Base-by-base conservation (phyloP, 1,284 basidiomycete genomes). In the Mycena citricolor region DNA sequence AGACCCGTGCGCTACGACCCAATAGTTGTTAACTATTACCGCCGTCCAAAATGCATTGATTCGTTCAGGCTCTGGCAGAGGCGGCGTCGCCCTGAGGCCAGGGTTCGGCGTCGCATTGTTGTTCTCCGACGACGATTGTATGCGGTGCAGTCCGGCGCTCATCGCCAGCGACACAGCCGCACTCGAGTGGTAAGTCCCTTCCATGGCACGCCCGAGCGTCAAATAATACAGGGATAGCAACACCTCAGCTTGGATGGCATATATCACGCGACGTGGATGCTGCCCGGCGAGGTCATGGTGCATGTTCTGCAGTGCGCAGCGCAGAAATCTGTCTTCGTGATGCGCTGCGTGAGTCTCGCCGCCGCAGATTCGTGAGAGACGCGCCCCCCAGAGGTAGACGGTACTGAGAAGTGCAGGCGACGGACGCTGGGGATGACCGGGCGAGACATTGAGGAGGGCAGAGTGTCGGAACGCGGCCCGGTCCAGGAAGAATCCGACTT, bases 1-100 rank as follows among this genome's bases (percentile, higher is more conserved):
- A 1, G 66, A 59, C 8, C 63, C 67, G 22, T 65, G 61, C 12
- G 62, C 64, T 5, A 65, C 62, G 5, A 63, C 53, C 67, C 69
- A 71, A 43, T 65, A 69, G 28, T 68, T 66, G 55, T 71, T 71
- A 26, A 74, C 54, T 13, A 62, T 57, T 32, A 70, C 63, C 0
- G 69, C 67, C 2, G 65, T 64, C 75, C 75, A 77, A 53, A 74
- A 75, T 1, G 67, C 69, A 39, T 69, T 61, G 42, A 74, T 70
- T 7, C 70, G 63, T 54, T 76, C 73, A 11, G 73, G 67, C 5
- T 70, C 54, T 8, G 40, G 25, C 8, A 25, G 35, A 7, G 46
- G 36, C 6, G 24, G 26, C 2, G 33, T 24, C 17, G 45, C 8
- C 11, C 33, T 40, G 4, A 38, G 25, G 20, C 8, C 24, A 19